Conservation (phyloP, 352 stramenopile species). For the Phytophthora citrophthora region DNA sequence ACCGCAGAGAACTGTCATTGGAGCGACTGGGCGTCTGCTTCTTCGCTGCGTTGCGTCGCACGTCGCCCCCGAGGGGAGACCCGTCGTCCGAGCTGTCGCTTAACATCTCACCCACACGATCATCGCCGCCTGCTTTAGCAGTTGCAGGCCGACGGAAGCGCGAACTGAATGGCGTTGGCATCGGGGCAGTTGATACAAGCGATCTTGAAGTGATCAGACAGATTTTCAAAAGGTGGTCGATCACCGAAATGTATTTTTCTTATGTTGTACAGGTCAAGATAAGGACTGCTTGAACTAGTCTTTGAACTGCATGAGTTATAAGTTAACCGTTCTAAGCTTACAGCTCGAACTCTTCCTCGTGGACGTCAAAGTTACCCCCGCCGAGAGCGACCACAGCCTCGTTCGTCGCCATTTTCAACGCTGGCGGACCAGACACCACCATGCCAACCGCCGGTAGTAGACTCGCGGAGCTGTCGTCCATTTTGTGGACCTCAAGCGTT, state of each 20-base stretch:
- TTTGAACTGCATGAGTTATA: no score
- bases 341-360: conserved; percentile 63
- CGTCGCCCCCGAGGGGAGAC: conserved; percentile 21
- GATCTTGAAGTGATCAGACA: conserved; percentile 16
- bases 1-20: conserved; percentile 26
- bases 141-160: conserved; percentile 38
- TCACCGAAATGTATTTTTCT: conserved; percentile 6
- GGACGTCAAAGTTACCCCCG: conserved; percentile 51
- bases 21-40: conserved; percentile 15
- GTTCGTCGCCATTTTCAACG: conserved; percentile 47
- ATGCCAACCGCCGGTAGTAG: conserved; percentile 41
- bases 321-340: conserved; percentile 13
- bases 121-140: conserved; percentile 20
- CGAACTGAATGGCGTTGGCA: conserved; percentile 31
- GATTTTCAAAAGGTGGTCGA: neutral
- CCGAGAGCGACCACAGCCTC: conserved; percentile 40
- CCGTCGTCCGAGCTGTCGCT: conserved; percentile 68
- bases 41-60: conserved; percentile 20
- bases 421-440: conserved; percentile 43
- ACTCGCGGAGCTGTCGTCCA: conserved; percentile 12
- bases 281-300: no score
- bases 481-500: conserved; percentile 32
- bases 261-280: no score
- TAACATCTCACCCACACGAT: conserved; percentile 61
- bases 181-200: neutral